Evolutionary conservation across 352 stramenopile species (phyloP).

Genomic region (Globisporangium solare): DNA sequence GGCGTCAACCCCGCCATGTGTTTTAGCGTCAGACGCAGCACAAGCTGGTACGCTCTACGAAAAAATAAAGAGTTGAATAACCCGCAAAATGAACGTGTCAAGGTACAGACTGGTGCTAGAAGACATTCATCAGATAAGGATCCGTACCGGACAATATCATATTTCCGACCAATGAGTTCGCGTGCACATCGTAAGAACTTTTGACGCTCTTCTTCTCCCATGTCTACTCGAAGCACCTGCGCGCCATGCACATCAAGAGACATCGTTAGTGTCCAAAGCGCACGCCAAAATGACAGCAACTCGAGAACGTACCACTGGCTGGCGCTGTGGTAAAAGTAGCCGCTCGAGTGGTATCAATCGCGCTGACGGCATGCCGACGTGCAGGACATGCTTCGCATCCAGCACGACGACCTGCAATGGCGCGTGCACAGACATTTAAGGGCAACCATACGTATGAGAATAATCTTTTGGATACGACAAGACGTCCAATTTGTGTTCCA

Average conservation of each 20-base stretch:
- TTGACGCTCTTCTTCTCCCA: slow-evolving; percentile 35
- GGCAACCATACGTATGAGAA: background rate
- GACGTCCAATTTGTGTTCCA: background rate
- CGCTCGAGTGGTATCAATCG: slow-evolving; percentile 59
- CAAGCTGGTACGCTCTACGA: slow-evolving; percentile 53
- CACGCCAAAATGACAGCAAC: background rate
- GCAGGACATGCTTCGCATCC: slow-evolving; percentile 53
- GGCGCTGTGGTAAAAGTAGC: slow-evolving; percentile 56
- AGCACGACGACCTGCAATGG: slow-evolving; percentile 50
- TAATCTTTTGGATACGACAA: background rate
- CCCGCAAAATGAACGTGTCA: background rate
- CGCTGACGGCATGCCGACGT: slow-evolving; percentile 55
- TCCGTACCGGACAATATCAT: slow-evolving; percentile 55
- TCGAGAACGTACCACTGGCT: slow-evolving; percentile 51
- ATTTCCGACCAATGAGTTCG: slow-evolving; percentile 58
- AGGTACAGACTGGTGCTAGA: background rate
- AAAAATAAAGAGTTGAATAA: background rate
- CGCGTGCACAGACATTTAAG: too few species aligned
- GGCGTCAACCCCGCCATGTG: slow-evolving; percentile 34
- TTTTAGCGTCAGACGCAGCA: slow-evolving; percentile 52
- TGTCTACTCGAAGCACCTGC: slow-evolving; percentile 52
- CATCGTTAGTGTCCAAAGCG: background rate
- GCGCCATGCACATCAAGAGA: background rate
- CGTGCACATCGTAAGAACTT: slow-evolving; percentile 57
- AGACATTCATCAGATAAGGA: background rate